Evolutionary conservation across 495 filamentous ascomycete genomes (phyloP).

Genomic region (Rhizodiscina lignyota): DNA sequence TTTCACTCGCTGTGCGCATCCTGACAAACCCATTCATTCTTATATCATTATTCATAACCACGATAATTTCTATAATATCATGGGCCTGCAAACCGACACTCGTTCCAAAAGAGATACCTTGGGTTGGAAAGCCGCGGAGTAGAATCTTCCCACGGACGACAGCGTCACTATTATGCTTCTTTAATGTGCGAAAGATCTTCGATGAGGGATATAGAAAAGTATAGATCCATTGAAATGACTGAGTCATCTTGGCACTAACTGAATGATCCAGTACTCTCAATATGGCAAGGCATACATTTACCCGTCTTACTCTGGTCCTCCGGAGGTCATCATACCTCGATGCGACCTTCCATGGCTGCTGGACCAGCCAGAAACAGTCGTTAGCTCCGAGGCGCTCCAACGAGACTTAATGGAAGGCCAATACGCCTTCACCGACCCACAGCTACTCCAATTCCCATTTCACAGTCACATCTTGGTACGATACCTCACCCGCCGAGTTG

Average conservation of each 20-base stretch:
- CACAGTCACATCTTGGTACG: conserved; percentile 21
- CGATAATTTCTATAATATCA: no score
- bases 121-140: no score
- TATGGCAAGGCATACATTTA: conserved; percentile 20
- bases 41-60: no score
- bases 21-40: no score
- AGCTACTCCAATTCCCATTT: conserved; percentile 16
- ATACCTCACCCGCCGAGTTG: conserved; percentile 16
- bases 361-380: conserved; percentile 26
- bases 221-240: background rate
- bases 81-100: no score
- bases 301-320: conserved; percentile 23
- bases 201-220: background rate
- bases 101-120: no score
- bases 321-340: conserved; percentile 27
- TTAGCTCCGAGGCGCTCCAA: conserved; percentile 18
- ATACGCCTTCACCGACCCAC: background rate
- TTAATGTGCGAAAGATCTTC: no score
- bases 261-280: conserved; percentile 21
- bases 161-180: no score
- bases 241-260: background rate
- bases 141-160: no score
- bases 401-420: background rate
- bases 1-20: no score
- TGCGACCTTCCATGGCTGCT: conserved; percentile 24